phyloP scores from a whole-genome alignment of 495 filamentous ascomycete genomes.

The Penicillium macrosclerotiorum region DNA sequence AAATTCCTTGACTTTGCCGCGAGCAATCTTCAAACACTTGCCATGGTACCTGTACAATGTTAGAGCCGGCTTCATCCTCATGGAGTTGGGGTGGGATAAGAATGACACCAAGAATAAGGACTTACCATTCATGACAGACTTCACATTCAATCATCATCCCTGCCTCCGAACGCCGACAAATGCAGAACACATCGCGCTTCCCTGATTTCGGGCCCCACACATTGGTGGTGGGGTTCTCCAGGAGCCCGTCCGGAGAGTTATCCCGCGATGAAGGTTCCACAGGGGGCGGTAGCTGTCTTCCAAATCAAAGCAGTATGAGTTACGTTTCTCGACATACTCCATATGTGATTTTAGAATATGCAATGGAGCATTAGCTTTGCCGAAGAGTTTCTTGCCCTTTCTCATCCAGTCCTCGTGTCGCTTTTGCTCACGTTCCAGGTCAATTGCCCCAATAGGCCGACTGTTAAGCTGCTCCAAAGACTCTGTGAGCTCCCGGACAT shows the following conservation, averaged over 20 bases:
- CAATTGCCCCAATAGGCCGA: slow-evolving; percentile 84
- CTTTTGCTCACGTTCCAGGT: slow-evolving; percentile 93
- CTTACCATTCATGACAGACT: slow-evolving; percentile 93
- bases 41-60: slow-evolving; percentile 76
- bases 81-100: too few species aligned
- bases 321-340: slow-evolving; percentile 86
- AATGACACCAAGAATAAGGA: too few species aligned
- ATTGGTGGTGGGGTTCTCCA: slow-evolving; percentile 43
- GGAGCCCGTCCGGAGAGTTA: slow-evolving; percentile 68
- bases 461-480: slow-evolving; percentile 83
- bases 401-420: slow-evolving; percentile 99
- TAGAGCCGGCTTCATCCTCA: slow-evolving; percentile 5
- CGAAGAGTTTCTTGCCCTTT: slow-evolving; percentile 96
- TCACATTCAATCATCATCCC: slow-evolving; percentile 99
- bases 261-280: slow-evolving; percentile 90
- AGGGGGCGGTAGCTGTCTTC: slow-evolving; percentile 86
- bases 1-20: slow-evolving; percentile 96
- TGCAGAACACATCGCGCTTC: slow-evolving; percentile 88
- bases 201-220: slow-evolving; percentile 50
- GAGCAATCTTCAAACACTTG: slow-evolving; percentile 96
- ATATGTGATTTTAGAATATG: slow-evolving; percentile 94
- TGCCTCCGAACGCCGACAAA: slow-evolving; percentile 88
- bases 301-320: slow-evolving; percentile 87
- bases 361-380: slow-evolving; percentile 94
- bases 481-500: slow-evolving; percentile 86